Conservation (phyloP, 2,329 filamentous ascomycete species). For the Mollisia scopiformis region DNA sequence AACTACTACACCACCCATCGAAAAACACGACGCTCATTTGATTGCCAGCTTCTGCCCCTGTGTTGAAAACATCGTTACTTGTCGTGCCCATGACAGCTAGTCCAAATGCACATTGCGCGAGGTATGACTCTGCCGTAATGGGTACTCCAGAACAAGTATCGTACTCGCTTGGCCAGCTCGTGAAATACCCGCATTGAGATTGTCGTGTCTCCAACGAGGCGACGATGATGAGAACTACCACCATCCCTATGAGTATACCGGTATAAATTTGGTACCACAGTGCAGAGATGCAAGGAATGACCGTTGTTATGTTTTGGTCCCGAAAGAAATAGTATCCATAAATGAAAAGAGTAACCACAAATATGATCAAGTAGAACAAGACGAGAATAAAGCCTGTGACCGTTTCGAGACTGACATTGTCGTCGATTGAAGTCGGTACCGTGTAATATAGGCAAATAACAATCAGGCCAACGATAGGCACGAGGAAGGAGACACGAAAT, state of each 20-base stretch:
- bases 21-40: neutral
- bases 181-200: neutral
- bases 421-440: neutral
- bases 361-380: neutral
- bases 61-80: neutral
- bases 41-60: neutral
- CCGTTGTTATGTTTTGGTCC: neutral
- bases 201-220: neutral
- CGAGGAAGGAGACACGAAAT: neutral
- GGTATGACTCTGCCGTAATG: too few species aligned
- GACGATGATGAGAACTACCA: neutral
- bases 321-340: neutral
- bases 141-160: too few species aligned
- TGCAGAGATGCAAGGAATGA: neutral
- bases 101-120: neutral
- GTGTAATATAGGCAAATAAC: neutral
- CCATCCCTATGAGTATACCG: neutral
- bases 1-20: neutral
- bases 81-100: neutral
- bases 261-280: neutral
- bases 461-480: neutral
- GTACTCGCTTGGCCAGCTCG: neutral
- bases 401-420: neutral
- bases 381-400: neutral
- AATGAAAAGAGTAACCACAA: neutral